Percentiles rank a stretch among this genome's conserved stretches.
Evolutionary conservation across 176 grass and related monocot species (phyloP).

Genomic region (Zea luxurians): DNA sequence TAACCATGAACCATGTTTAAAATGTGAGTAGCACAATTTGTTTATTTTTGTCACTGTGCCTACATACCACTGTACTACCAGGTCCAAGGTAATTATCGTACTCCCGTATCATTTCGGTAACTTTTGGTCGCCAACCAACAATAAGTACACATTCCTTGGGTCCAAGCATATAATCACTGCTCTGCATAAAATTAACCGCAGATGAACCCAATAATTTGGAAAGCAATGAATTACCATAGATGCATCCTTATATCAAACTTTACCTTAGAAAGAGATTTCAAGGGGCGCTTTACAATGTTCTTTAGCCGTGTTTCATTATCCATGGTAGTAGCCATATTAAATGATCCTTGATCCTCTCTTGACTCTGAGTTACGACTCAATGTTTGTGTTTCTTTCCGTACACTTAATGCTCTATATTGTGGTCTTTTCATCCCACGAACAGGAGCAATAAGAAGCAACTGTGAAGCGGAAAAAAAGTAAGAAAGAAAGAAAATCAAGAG

Average conservation of each 20-base stretch:
- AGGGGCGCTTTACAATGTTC: slow-evolving; percentile 68
- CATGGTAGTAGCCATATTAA: slow-evolving; percentile 1
- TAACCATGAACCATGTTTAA: neutral
- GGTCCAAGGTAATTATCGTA: slow-evolving; percentile 97
- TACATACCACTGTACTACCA: slow-evolving; percentile 83
- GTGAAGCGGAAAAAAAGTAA: slow-evolving; percentile 30
- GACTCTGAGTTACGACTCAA: slow-evolving; percentile 42
- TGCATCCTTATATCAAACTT: slow-evolving; percentile 26
- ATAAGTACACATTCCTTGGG: slow-evolving; percentile 82
- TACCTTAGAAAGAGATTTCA: slow-evolving; percentile 80
- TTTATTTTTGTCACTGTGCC: slow-evolving; percentile 11
- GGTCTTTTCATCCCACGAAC: slow-evolving; percentile 56
- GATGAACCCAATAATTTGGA: slow-evolving; percentile 31
- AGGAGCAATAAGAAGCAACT: slow-evolving; percentile 93
- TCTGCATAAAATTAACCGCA: slow-evolving; percentile 55
- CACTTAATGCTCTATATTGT: slow-evolving; percentile 44
- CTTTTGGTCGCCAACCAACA: slow-evolving; percentile 88
- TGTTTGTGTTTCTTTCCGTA: slow-evolving; percentile 38
- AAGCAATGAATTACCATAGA: neutral
- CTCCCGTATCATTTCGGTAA: slow-evolving; percentile 92
- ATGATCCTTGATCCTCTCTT: slow-evolving; percentile 41
- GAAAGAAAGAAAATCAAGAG: slow-evolving; percentile 23
- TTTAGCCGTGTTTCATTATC: slow-evolving; percentile 68
- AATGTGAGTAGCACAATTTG: slow-evolving; percentile 27
- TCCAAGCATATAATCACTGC: slow-evolving; percentile 71